Evolutionary conservation across 495 filamentous ascomycete species (phyloP).

Genomic region (Ascobolus immersus): DNA sequence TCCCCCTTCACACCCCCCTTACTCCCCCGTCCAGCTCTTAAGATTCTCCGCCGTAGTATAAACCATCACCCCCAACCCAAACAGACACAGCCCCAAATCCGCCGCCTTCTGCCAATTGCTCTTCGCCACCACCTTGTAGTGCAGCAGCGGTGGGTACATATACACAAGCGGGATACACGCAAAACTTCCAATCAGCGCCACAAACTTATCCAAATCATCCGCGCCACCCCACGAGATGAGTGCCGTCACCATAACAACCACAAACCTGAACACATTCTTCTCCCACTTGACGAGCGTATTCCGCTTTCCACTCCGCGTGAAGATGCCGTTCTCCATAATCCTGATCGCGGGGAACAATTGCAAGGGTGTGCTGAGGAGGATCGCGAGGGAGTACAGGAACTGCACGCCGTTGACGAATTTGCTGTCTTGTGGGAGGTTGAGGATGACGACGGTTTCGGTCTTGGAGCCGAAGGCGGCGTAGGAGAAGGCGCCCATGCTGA

Average conservation of each 20-base stretch:
- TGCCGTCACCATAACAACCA: slow-evolving; percentile 64
- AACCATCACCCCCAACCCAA: slow-evolving; percentile 61
- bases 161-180: slow-evolving; percentile 94
- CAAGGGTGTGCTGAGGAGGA: slow-evolving; percentile 74
- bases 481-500: slow-evolving; percentile 70
- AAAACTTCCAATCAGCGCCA: slow-evolving; percentile 84
- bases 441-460: slow-evolving; percentile 83
- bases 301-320: slow-evolving; percentile 43
- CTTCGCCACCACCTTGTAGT: slow-evolving; percentile 52
- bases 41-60: slow-evolving; percentile 76
- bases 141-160: slow-evolving; percentile 84
- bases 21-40: slow-evolving; percentile 40
- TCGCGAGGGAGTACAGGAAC: slow-evolving; percentile 82
- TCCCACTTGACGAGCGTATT: slow-evolving; percentile 94
- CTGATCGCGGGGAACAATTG: slow-evolving; percentile 94
- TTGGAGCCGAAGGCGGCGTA: slow-evolving; percentile 89
- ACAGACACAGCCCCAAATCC: slow-evolving; percentile 49
- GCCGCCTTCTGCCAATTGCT: slow-evolving; percentile 33
- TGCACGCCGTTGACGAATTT: slow-evolving; percentile 88
- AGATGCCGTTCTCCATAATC: slow-evolving; percentile 37
- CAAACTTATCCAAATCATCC: slow-evolving; percentile 87
- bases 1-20: too few species aligned
- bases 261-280: slow-evolving; percentile 89
- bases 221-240: slow-evolving; percentile 76
- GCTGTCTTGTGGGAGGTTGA: slow-evolving; percentile 88